Conservation (phyloP, 129 eudicot species). For the Pulicaria dysenterica region DNA sequence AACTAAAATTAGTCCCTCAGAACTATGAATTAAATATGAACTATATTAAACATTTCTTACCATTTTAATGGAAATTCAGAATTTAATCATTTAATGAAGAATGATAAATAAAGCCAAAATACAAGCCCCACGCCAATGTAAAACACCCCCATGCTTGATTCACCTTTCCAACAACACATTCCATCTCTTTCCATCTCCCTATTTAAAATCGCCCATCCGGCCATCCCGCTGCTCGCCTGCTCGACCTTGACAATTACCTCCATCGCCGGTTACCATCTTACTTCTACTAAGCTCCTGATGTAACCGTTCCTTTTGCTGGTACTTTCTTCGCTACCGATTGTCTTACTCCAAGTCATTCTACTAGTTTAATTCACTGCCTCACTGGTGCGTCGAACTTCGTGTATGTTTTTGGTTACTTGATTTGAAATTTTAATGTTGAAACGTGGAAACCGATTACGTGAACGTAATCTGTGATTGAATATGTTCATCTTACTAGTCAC, state of each 20-base stretch:
- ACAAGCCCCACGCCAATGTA: no score
- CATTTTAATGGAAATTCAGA: no score
- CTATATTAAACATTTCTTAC: no score
- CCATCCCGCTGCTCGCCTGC: no score
- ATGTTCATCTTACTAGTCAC: background rate
- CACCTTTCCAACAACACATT: no score
- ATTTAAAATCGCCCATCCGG: background rate
- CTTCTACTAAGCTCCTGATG: background rate
- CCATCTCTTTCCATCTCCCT: no score
- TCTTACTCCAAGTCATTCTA: background rate
- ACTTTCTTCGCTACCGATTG: background rate
- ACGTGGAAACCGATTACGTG: background rate
- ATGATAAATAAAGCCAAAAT: no score
- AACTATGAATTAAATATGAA: no score
- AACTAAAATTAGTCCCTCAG: no score
- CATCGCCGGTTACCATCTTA: background rate
- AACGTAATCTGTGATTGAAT: background rate
- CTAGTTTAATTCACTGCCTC: background rate
- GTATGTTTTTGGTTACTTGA: slow-evolving; percentile 1
- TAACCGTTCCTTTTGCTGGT: background rate
- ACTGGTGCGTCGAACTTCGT: background rate
- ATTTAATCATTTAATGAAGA: no score
- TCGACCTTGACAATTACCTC: slow-evolving; percentile 3
- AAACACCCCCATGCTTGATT: no score
- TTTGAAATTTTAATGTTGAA: background rate